Evolutionary conservation across 192 early-diverging fungal genomes (phyloP), one percentile per base, ranked within the genome.

Genomic region (Coemansia sp.): DNA sequence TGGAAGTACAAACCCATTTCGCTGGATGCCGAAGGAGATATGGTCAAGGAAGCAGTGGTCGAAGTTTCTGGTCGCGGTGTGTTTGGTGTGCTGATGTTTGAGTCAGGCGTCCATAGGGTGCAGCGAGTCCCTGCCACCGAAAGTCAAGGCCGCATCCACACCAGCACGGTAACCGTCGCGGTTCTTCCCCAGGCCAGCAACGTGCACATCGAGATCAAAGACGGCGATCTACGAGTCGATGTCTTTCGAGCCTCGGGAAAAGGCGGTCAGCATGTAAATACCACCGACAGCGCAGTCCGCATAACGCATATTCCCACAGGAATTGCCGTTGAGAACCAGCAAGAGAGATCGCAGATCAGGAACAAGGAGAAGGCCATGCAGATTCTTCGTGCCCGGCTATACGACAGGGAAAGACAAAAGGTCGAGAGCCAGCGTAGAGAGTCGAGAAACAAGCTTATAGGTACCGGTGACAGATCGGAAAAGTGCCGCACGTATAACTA

Each of bases 231-330:
- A 5, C 80, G 88, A 1, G 84, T 92, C 29, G 92, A 93, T 60
- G 83, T 87, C 31, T 92, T 87, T 64, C 80, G 92, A 6, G 87
- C 92, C 28, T 89, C 87, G 14, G 92, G 92, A 12, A 86, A 88
- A n/a, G 92, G 92, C n/a, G 92, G 92, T 16, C 92, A 93, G 85
- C 95, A 96, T 70, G 95, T 97, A 7, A 99, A 97, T 59, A 97
- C 90, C 3, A 97, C 96, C 0, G 95, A 97, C 59, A 91, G 89
- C 67, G 95, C 96, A 7, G 94, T 97, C 61, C 86, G 95, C 5
- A 86, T 99, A 30, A 95, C 92, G 7, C 97, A 99, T 82, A 66
- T 96, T 22, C 93, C 97, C 7, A 94, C 94, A 3, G 95, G 95
- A 0, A 89, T 95, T 38, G 84, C 87, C 7, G 91, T 95, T 5